Evolutionary conservation across 768 basidiomycete species (phyloP), one percentile per base, ranked within the genome.

Genomic region (Hydnomerulius pinastri): DNA sequence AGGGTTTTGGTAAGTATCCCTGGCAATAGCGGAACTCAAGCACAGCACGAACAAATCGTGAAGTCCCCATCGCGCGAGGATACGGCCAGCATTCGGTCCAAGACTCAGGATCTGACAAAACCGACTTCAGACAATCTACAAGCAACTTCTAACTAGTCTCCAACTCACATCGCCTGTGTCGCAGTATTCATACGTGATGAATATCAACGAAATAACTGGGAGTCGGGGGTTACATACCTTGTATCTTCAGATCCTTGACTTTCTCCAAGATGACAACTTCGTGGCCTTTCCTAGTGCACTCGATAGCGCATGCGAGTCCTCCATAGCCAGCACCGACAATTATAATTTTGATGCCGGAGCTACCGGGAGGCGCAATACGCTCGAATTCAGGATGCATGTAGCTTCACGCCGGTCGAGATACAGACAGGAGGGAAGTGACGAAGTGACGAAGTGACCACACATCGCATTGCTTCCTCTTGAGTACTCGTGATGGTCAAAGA

Each of bases 271-370:
- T n/a, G n/a, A n/a, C n/a, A n/a, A n/a, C n/a, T n/a, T n/a, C n/a
- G n/a, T 60, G 61, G 4, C 56, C 56, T 35, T 52, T 56, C 12
- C 50, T 29, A n/a, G 53, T 53, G 9, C 49, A 51, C 42, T 65
- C 66, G 37, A 67, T 59, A 8, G 66, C 66, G 39, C 58, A 60
- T 4, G 64, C 59, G 18, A 68, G 49, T 2, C 64, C 66, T 27
- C 58, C 61, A 42, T 63, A 62, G 17, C 66, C 60, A 17, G 56
- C 57, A 35, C 59, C 63, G 32, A 66, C 56, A 41, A 60, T 38
- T 15, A 60, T 43, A 12, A 60, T 46, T 18, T 51, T 37, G 28
- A 62, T 55, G 7, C 51, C 53, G 13, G 58, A 40, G n/a, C 38
- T 45, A 54, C 28, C 50, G 48, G 38, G 58, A 49, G 33, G 23